Base-by-base conservation (phyloP, 257 asterid species). In the Capsicum rhomboideum region DNA sequence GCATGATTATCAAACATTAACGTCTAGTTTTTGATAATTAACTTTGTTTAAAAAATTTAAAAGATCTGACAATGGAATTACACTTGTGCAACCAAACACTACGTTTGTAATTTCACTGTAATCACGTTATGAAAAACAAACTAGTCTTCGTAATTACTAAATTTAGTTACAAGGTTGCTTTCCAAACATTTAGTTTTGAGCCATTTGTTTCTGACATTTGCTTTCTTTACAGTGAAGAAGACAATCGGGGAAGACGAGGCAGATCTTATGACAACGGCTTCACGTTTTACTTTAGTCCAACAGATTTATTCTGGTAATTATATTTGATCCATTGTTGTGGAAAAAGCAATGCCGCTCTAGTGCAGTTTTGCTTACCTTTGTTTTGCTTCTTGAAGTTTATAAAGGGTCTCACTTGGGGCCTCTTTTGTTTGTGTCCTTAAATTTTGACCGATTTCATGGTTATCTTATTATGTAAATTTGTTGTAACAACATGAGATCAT, bases 201-300 rank as follows among this genome's bases (percentile, higher is more conserved):
- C 40, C 59, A 74, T 74, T 74, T 46, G 40, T 23, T 13, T 69
- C 23, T 75, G 81, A 75, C 61, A 50, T 75, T 75, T 75, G 44
- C 6, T 85, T 78, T 86, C 55, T 54, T 80, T 82, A 79, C 91
- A 96, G 99, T 64, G 99, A 94, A 7, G 94, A 93, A 77, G 93
- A 96, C 82, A 91, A 89, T 64, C 95, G 99, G 85, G 97, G 94
- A 85, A 91, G 99, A 82, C 93, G 98, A 82, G 91, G 98, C 88
- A 94, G 97, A 84, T 91, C 97, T 78, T 93, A 88, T 86, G 89
- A 86, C 79, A 26, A 88, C 58, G 97, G 98, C 85, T 89, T 93
- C 90, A 80, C 82, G 4, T 89, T 94, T 86, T 91, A 86, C 84
- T 34, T 95, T 46, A 93, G 86, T 82, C 97, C 99, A 53, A 83